A percentile compares a stretch with the other conserved stretches of the same genome.
These are phyloP conservation scores for Hypoxylon sp. DNA, from an alignment of 2,329 filamentous ascomycete species.

Conservation along the genomic window DNA sequence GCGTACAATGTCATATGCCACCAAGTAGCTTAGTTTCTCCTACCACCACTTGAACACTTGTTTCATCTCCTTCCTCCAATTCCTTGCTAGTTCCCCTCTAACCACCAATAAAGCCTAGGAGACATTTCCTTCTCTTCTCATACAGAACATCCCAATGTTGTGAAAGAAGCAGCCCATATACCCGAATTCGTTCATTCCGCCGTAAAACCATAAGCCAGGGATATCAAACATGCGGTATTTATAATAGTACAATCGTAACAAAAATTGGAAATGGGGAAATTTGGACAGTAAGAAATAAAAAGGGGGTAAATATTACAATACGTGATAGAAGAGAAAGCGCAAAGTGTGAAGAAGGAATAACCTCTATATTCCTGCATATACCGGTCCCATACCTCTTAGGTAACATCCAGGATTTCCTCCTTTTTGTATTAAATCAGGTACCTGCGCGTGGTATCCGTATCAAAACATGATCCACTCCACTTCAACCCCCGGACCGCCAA, in stretches of 20 bases:
- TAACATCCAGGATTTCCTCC: conserved; percentile 16
- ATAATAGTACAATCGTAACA: conserved; percentile 39
- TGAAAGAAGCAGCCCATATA: conserved; percentile 19
- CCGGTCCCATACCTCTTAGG: conserved; percentile 27
- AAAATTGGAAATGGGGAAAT: conserved; percentile 3
- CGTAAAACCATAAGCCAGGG: conserved; percentile 38
- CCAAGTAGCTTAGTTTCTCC: conserved; percentile 20
- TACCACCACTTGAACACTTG: background rate
- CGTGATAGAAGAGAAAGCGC: conserved; percentile 22
- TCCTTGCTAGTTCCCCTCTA: conserved; percentile 15
- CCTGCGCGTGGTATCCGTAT: conserved; percentile 42
- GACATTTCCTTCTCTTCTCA: conserved; percentile 24
- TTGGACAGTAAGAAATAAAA: conserved; percentile 21
- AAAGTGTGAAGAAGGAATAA: conserved; percentile 11
- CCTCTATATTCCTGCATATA: conserved; percentile 35
- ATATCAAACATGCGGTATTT: conserved; percentile 37
- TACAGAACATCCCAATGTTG: conserved; percentile 36
- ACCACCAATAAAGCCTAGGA: conserved; percentile 9
- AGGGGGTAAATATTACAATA: conserved; percentile 25
- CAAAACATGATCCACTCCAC: conserved; percentile 78
- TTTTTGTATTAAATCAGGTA: conserved; percentile 36
- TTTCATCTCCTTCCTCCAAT: conserved; percentile 11
- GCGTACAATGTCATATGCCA: conserved; percentile 37
- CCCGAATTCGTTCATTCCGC: conserved; percentile 38
- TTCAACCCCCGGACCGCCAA: conserved; percentile 67